Evolutionary conservation across 2,329 filamentous ascomycete genomes (phyloP).

Genomic region (Trichoderma breve): DNA sequence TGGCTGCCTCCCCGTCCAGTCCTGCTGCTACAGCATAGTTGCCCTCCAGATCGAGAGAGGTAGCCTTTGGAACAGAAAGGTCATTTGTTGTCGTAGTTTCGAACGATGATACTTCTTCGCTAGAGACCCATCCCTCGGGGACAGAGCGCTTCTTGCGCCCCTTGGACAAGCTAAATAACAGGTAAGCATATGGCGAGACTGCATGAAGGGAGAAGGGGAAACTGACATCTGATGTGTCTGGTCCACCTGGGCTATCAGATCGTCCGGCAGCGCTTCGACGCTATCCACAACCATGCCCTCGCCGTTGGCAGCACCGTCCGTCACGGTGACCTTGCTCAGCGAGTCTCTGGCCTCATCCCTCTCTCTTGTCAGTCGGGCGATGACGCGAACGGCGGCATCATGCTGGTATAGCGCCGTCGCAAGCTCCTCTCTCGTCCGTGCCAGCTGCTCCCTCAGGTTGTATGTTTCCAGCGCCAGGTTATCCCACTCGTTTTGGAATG

Average conservation of each 20-base stretch:
- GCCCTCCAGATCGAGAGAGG: conserved; percentile 51
- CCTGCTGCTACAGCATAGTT: conserved; percentile 73
- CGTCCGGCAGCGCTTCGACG: conserved; percentile 69
- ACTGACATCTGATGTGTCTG: conserved; percentile 71
- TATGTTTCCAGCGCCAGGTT: conserved; percentile 88
- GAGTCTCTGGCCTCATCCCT: conserved; percentile 89
- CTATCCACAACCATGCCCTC: conserved; percentile 92
- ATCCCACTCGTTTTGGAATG: conserved; percentile 99
- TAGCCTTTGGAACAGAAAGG: conserved; percentile 47
- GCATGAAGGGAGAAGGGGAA: not conserved
- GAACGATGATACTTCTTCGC: conserved; percentile 63
- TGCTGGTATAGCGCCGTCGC: conserved; percentile 94
- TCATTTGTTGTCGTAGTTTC: conserved; percentile 45
- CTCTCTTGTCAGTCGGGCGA: conserved; percentile 86
- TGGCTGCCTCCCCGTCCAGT: conserved; percentile 67
- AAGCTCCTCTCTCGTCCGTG: conserved; percentile 88
- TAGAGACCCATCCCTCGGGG: conserved; percentile 79
- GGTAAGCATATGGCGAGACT: conserved; percentile 20
- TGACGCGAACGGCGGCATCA: conserved; percentile 93
- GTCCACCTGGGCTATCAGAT: conserved; percentile 70
- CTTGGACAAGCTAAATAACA: conserved; percentile 68
- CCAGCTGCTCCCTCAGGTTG: conserved; percentile 83
- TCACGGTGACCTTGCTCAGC: conserved; percentile 78
- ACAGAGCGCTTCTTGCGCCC: conserved; percentile 85
- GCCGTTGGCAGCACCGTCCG: conserved; percentile 54